phyloP scores from a whole-genome alignment of 441 rosid species.

The Erodium chrysanthum region DNA sequence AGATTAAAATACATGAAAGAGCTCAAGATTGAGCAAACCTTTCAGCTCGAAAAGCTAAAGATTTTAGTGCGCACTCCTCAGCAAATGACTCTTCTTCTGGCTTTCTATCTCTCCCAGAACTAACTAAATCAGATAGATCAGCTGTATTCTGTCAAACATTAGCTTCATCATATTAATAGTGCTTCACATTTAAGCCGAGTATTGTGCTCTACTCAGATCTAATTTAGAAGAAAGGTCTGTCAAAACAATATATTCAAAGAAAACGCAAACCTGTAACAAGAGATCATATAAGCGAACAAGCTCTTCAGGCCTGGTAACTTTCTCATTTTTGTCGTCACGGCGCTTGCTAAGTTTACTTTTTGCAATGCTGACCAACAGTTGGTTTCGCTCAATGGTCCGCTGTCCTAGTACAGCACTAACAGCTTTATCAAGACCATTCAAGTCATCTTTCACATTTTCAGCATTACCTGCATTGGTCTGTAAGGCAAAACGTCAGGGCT shows the following conservation, averaged over 20 bases:
- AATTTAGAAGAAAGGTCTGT: constrained; percentile 9
- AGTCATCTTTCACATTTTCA: constrained; percentile 81
- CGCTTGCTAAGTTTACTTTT: constrained; percentile 74
- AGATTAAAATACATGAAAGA: neutral
- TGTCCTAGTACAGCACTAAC: constrained; percentile 80
- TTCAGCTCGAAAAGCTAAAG: constrained; percentile 79
- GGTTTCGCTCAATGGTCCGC: constrained; percentile 87
- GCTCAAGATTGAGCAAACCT: constrained; percentile 34
- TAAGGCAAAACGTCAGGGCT: constrained; percentile 25
- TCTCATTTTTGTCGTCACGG: constrained; percentile 84
- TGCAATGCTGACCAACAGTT: constrained; percentile 71
- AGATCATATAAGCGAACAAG: constrained; percentile 94
- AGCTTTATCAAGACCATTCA: constrained; percentile 95
- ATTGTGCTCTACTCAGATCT: neutral
- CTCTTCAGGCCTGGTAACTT: constrained; percentile 87
- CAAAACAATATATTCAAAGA: constrained; percentile 9
- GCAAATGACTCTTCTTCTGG: constrained; percentile 78
- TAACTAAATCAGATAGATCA: constrained; percentile 91
- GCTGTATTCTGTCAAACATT: constrained; percentile 58
- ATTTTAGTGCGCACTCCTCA: constrained; percentile 61
- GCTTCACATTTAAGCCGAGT: constrained; percentile 15
- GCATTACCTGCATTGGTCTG: constrained; percentile 91
- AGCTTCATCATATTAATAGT: constrained; percentile 14
- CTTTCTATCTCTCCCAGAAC: constrained; percentile 89
- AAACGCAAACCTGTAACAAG: constrained; percentile 56